Percentiles rank a stretch among this genome's conserved stretches.
Evolutionary conservation across 768 basidiomycete species (phyloP).

Genomic region (Lactarius tabidus): DNA sequence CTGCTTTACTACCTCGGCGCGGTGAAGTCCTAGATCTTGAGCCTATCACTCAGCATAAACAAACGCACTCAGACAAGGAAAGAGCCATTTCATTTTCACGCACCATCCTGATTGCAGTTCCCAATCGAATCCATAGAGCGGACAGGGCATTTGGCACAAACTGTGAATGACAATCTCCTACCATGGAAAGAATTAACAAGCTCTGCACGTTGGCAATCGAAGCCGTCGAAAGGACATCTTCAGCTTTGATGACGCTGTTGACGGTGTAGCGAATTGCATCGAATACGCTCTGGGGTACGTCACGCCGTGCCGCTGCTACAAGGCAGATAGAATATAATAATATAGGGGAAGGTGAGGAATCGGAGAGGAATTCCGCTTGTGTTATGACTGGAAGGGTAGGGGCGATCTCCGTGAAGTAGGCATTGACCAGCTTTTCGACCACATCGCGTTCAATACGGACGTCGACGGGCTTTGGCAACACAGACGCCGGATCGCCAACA

Average conservation of each 20-base stretch:
- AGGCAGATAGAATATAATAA: slow-evolving; percentile 93
- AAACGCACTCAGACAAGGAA: slow-evolving; percentile 10
- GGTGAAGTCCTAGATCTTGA: slow-evolving; percentile 93
- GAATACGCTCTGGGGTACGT: slow-evolving; percentile 82
- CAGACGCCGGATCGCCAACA: slow-evolving; percentile 49
- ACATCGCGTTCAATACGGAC: slow-evolving; percentile 72
- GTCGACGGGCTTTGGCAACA: slow-evolving; percentile 61
- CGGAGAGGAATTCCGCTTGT: slow-evolving; percentile 80
- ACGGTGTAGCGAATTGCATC: slow-evolving; percentile 85
- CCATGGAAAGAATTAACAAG: slow-evolving; percentile 80
- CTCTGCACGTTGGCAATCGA: slow-evolving; percentile 86
- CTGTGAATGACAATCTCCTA: slow-evolving; percentile 86
- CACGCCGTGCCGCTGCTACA: slow-evolving; percentile 81
- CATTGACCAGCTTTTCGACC: slow-evolving; percentile 80
- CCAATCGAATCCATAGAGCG: slow-evolving; percentile 80
- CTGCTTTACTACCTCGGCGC: slow-evolving; percentile 82
- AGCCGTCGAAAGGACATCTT: slow-evolving; percentile 87
- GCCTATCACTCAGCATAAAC: slow-evolving; percentile 48
- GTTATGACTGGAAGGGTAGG: slow-evolving; percentile 89
- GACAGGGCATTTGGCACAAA: slow-evolving; percentile 83
- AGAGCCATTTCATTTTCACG: slow-evolving; percentile 30
- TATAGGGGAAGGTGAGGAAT: slow-evolving; percentile 67
- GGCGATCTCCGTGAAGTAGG: slow-evolving; percentile 85
- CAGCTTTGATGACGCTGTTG: slow-evolving; percentile 79
- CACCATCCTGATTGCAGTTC: slow-evolving; percentile 91